These are phyloP conservation scores for Aspergillus floridensis DNA, from an alignment of 2,329 filamentous ascomycete genomes.

Conservation along the genomic window DNA sequence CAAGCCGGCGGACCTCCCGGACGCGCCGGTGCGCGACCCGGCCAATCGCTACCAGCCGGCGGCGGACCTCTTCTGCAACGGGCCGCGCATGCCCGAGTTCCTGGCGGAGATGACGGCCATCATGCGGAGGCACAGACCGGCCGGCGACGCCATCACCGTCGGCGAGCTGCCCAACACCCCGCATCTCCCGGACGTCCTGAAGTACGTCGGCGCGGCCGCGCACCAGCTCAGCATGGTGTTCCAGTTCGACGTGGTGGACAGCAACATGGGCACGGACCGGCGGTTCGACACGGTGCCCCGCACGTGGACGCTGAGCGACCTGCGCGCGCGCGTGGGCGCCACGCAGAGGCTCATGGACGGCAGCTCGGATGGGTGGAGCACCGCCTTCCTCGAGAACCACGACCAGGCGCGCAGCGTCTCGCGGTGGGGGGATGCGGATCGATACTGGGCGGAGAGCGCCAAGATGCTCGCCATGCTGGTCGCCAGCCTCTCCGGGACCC, in stretches of 20 bases:
- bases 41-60: constrained; percentile 57
- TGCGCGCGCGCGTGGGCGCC: constrained; percentile 53
- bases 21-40: constrained; percentile 35
- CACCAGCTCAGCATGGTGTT: constrained; percentile 70
- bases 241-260: constrained; percentile 65
- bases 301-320: constrained; percentile 48
- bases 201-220: constrained; percentile 54
- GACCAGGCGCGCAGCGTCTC: constrained; percentile 61
- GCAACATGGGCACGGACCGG: constrained; percentile 52
- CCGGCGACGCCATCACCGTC: constrained; percentile 53
- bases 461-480: constrained; percentile 61
- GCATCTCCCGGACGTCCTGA: constrained; percentile 56
- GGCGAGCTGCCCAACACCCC: constrained; percentile 57
- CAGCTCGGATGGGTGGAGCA: constrained; percentile 61
- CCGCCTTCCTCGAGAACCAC: constrained; percentile 64
- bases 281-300: constrained; percentile 52
- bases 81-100: constrained; percentile 58
- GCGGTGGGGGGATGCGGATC: constrained; percentile 51
- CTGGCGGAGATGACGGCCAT: constrained; percentile 53
- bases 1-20: constrained; percentile 57
- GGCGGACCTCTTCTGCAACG: constrained; percentile 60
- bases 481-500: constrained; percentile 57
- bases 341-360: constrained; percentile 59
- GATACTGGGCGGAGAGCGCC: constrained; percentile 49
- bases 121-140: constrained; percentile 48